Evolutionary conservation across 176 grass and related monocot species (phyloP), one percentile per base, ranked within the genome.

Genomic region (Juncus inflexus): DNA sequence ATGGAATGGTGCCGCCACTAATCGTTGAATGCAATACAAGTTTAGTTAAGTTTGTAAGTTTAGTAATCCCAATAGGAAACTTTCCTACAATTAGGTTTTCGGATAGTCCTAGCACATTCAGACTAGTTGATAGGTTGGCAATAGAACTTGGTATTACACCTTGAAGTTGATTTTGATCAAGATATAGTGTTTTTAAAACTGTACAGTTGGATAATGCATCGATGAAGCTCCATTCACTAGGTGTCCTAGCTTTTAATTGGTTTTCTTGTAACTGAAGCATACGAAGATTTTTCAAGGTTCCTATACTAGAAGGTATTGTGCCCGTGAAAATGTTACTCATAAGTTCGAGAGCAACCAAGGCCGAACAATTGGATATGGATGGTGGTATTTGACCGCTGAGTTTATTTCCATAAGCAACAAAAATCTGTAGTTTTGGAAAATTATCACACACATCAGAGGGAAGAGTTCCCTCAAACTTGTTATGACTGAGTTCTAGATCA

Each of bases 171-270:
- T 87, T 87, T 2, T 3, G 3, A 7, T 14, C 0, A 0, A 83
- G 40, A 12, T 35, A 10, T 15, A 87, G 35, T 61, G 0, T 2
- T 2, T 37, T 0, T 3, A 86, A 66, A 7, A 2, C 3, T 4
- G 11, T 78, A 15, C 78, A 86, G 49, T 78, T 74, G 49, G 14
- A 53, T 50, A 86, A 11, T 8, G 78, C 54, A 2, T 74, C 9
- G 7, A 86, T 2, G 39, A 86, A 86, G 37, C 62, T 61, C 78
- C 83, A 86, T 28, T 28, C 19, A 28, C 1, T 28, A 28, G 19
- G 19, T 28, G 19, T 28, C 19, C 1, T 28, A 28, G 19, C 19
- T 28, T 28, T 1, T 8, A 86, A 39, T 28, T 51, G 55, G 36
- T 86, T 86, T 3, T 1, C 0, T 3, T 47, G 0, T 11, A 87